A percentile compares a stretch with the other conserved stretches of the same genome.
Evolutionary conservation across 768 basidiomycete species (phyloP).

Genomic region (Leucosporidium creatinivorum): DNA sequence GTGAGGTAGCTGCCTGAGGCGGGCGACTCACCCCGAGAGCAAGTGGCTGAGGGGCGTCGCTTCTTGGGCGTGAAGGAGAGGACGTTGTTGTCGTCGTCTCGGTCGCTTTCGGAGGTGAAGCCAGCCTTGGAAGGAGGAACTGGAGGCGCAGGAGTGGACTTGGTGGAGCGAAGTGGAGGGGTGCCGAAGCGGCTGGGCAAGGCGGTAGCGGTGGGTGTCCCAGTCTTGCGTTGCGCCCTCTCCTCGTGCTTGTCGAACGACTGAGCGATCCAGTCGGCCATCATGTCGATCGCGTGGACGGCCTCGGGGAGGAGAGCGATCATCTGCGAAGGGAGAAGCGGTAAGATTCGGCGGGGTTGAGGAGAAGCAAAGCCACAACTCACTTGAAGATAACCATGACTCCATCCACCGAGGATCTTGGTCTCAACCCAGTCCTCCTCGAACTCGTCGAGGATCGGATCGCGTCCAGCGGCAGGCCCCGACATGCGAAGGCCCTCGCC

Average conservation of each 20-base stretch:
- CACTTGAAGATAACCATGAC: constrained; percentile 61
- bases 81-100: constrained; percentile 22
- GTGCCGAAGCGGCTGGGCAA: neutral
- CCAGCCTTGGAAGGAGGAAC: neutral
- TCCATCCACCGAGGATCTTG: constrained; percentile 91
- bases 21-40: neutral
- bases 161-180: neutral
- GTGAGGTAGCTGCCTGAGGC: neutral
- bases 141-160: too few relatives aligned
- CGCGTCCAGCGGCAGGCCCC: constrained; percentile 6
- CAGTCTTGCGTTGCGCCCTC: constrained; percentile 7
- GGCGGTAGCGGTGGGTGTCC: neutral
- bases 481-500: constrained; percentile 34
- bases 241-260: constrained; percentile 50
- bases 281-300: constrained; percentile 64
- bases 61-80: constrained; percentile 29
- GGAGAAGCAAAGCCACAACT: neutral
- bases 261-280: constrained; percentile 85
- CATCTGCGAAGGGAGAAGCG: constrained; percentile 66
- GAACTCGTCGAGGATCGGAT: constrained; percentile 51
- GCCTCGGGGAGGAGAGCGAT: constrained; percentile 73
- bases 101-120: neutral
- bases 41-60: neutral
- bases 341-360: neutral
- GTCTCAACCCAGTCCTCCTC: constrained; percentile 95